Base-by-base conservation (phyloP, 257 asterid species). In the Fraxinus quadrangulata region DNA sequence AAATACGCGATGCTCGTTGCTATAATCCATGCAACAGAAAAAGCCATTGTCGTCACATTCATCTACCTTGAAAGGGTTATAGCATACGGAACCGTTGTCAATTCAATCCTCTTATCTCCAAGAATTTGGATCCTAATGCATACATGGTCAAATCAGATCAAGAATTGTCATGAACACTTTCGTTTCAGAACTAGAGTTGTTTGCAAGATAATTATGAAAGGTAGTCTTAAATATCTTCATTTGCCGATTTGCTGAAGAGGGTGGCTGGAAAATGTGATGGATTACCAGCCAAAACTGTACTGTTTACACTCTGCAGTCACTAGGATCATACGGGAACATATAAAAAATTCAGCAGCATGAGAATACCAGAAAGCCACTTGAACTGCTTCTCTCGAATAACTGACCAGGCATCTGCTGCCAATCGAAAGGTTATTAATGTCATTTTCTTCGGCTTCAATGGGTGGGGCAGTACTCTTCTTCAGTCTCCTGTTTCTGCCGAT, bases 401-500 rank as follows among this genome's bases (percentile, higher is more conserved):
- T 54, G 56, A 47, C 14, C 56, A 47, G 56, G 56, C 56, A 47
- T 47, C 54, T 13, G 19, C 54, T 45, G 54, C 54, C 54, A 45
- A 45, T 45, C 54, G 54, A 45, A 13, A 45, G 54, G 54, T 13
- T 14, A 13, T 45, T 13, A 45, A 13, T 12, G 54, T 13, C 47
- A 9, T 45, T 14, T 13, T 45, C 13, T 19, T 51, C 28, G 5
- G 26, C 21, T 72, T 37, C 69, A 76, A 45, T 66, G 67, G 11
- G 21, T 65, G 61, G 73, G 71, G 3, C 42, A 71, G 59, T 61
- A 54, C 63, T 79, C 51, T 74, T 72, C 49, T 79, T 56, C 73
- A 28, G 67, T 54, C 59, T 69, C 61, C 79, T 68, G 71, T 79
- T 73, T 61, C 77, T 76, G 71, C 42, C 33, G 66, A 73, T 59